Evolutionary conservation across 2,329 filamentous ascomycete genomes (phyloP).

Genomic region (Pleomassaria siparia): DNA sequence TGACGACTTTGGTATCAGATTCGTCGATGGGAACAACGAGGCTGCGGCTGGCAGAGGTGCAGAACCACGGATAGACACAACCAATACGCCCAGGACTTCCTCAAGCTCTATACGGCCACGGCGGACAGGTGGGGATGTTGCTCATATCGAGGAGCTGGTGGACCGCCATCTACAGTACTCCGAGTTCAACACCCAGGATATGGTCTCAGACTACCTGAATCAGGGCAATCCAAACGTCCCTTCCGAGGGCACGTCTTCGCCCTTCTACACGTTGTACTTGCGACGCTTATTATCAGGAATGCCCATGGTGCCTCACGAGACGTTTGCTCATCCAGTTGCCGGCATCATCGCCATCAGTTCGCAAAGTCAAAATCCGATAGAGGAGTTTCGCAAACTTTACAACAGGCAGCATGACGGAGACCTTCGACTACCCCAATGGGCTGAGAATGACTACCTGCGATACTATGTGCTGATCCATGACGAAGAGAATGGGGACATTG

Average conservation of each 20-base stretch:
- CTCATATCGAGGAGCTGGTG: slow-evolving; percentile 77
- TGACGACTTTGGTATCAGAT: slow-evolving; percentile 89
- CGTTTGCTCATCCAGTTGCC: slow-evolving; percentile 91
- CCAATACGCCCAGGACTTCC: slow-evolving; percentile 26
- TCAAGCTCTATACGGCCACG: slow-evolving; percentile 39
- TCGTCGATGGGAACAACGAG: slow-evolving; percentile 68
- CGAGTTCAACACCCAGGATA: slow-evolving; percentile 54
- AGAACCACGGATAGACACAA: slow-evolving; percentile 36
- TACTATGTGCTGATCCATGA: slow-evolving; percentile 98
- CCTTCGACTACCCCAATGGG: slow-evolving; percentile 75
- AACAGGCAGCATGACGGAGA: slow-evolving; percentile 78
- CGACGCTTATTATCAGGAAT: slow-evolving; percentile 79
- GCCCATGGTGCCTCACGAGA: slow-evolving; percentile 80
- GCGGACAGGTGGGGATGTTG: slow-evolving; percentile 56
- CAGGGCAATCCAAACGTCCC: slow-evolving; percentile 19
- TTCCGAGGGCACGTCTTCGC: slow-evolving; percentile 56
- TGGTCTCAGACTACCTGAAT: slow-evolving; percentile 48
- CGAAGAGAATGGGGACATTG: slow-evolving; percentile 91
- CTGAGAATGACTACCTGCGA: slow-evolving; percentile 86
- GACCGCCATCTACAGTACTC: slow-evolving; percentile 76
- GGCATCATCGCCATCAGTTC: slow-evolving; percentile 96
- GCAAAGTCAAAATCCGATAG: slow-evolving; percentile 77
- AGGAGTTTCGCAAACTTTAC: slow-evolving; percentile 82
- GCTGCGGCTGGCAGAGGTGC: slow-evolving; percentile 42
- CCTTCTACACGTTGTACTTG: slow-evolving; percentile 84